These are phyloP conservation scores for Pterocarpus macrocarpus DNA, from an alignment of 306 rosid genomes.

Conservation along the genomic window DNA sequence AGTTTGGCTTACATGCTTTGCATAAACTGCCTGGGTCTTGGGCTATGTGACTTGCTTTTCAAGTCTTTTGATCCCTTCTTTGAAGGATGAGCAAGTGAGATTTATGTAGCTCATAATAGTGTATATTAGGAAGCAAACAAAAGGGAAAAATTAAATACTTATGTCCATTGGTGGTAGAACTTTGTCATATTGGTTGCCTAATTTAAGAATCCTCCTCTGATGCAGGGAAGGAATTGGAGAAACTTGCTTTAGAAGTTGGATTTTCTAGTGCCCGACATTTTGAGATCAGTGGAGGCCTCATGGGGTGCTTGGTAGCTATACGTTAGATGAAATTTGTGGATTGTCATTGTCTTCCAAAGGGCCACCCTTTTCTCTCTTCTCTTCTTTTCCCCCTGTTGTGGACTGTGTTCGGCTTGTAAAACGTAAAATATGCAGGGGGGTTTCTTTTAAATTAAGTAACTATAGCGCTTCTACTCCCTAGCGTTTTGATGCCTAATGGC, in stretches of 20 bases:
- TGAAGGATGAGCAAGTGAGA: slow-evolving; percentile 27
- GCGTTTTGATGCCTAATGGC: slow-evolving; percentile 18
- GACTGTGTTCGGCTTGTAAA: slow-evolving; percentile 38
- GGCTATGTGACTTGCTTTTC: neutral
- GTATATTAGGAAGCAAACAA: neutral
- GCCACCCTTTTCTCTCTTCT: no score
- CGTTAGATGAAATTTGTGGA: slow-evolving; percentile 48
- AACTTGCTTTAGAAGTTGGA: slow-evolving; percentile 82
- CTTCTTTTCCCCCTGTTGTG: neutral
- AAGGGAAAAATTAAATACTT: neutral
- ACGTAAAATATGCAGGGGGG: neutral
- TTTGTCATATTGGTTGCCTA: slow-evolving; percentile 33
- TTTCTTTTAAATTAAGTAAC: neutral
- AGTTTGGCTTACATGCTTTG: slow-evolving; percentile 8
- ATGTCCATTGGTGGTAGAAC: slow-evolving; percentile 27
- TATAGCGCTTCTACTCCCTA: neutral
- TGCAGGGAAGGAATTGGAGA: slow-evolving; percentile 86
- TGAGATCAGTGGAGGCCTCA: slow-evolving; percentile 87
- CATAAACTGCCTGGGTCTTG: neutral
- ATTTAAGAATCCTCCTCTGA: slow-evolving; percentile 41
- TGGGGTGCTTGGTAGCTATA: slow-evolving; percentile 89
- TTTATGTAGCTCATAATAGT: neutral
- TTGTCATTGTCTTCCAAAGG: slow-evolving; percentile 18
- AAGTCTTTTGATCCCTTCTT: neutral
- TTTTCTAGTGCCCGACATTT: slow-evolving; percentile 77